Evolutionary conservation across 2,329 filamentous ascomycete genomes (phyloP), one percentile per base, ranked within the genome.

Genomic region (Xylariales sp.): DNA sequence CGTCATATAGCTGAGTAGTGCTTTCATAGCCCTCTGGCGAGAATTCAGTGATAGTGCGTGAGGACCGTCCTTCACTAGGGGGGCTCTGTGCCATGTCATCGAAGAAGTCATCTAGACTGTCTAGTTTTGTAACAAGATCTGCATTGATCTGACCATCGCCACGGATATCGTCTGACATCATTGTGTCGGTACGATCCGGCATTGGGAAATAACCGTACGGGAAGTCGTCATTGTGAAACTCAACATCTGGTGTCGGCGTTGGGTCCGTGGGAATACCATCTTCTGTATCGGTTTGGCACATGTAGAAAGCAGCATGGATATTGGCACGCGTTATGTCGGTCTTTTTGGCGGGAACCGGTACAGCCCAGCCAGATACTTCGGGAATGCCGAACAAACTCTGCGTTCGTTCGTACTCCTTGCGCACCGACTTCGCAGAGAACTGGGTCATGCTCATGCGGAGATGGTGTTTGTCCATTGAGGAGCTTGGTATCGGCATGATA

Each of bases 391-490:
- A 98, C 23, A 98, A 66, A 54, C 89, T 96, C 58, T 95, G 86
- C 0, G 88, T 95, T 16, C 87, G 83, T 56, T 95, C 91, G 51
- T 95, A 97, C 62, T 97, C 90, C 57, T 96, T 97, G 33, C 88
- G 83, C 34, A 93, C 85, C 0, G 85, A 81, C 50, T 86, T 85
- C 1, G 89, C 93, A 3, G 89, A 88, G 1, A 86, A 83, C 11
- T 87, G 84, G 5, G 89, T 90, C 88, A 98, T 96, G 61, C 91
- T 97, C 94, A 98, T 98, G 27, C 93, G 81, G 41, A 98, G 68
- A 55, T 97, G 89, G 51, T 96, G 88, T 51, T 87, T 88, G 60
- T 97, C 93, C 75, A 95, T 88, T 2, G 91, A 85, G 21, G 86
- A 89, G 5, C 88, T 86, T 1, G 89, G 89, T 70, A 97, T 91